Base-by-base conservation (phyloP, 2,329 filamentous ascomycete genomes). In the Ceratocystis ficicola region DNA sequence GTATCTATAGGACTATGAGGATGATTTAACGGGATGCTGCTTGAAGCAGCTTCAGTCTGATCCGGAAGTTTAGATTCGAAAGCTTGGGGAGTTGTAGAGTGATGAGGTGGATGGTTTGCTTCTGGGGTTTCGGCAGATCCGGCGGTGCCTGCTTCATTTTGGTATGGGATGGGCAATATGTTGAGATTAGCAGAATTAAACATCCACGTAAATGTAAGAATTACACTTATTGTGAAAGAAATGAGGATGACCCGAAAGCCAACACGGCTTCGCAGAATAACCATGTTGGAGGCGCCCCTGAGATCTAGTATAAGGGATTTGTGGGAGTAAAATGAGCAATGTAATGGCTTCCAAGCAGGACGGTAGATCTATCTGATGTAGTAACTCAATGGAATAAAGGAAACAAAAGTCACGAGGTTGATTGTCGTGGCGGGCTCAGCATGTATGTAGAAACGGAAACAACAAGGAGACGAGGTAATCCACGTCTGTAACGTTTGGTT, bases 161-260 rank as follows among this genome's bases (percentile, higher is more conserved):
- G 36, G 30, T 60, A 57, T 12, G 28, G 25, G 36, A 46, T 59
- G 3, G 64, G 64, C 22, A 65, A 57, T n/a, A 44, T 25, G 52
- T 41, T 41, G 3, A 28, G 5, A 36, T 25, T 52, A 5, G 62
- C 44, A 36, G 55, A 17, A 30, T 46, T n/a, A 25, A 36, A 61
- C 30, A 60, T 44, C 64, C 41, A 60, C 7, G 20, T 41, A 3
- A 65, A n/a, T 5, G 36, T 65, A 12, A 65, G 41, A 57, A 65
- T 48, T 17, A 55, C 64, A 15, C 28, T 48, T 17, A 65, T 60
- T 15, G 61, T 20, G 15, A 12, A 15, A 8, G 64, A 44, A 44
- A 65, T 59, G 22, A 61, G 17, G 22, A 65, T 25, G 8, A 50
- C 32, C n/a, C 64, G 64, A 28, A 59, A n/a, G 55, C 44, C n/a